Conservation (phyloP, 306 rosid genomes). For the Cotoneaster glaucophyllus region DNA sequence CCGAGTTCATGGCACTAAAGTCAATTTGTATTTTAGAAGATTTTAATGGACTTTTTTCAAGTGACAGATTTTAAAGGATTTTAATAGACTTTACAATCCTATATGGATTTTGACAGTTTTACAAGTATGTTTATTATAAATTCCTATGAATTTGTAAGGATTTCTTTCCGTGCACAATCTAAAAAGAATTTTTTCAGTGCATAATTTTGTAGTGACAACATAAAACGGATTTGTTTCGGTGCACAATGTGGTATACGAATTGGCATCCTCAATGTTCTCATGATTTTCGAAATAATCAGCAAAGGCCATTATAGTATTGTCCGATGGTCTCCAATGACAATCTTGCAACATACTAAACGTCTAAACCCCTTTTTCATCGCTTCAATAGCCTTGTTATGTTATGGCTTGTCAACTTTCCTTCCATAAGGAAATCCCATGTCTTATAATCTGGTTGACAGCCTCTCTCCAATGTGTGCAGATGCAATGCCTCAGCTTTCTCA, state of each 20-base stretch:
- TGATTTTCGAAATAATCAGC: slow-evolving; percentile 49
- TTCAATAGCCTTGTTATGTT: slow-evolving; percentile 46
- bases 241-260: slow-evolving; percentile 18
- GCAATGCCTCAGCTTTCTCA: slow-evolving; percentile 69
- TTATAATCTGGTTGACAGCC: slow-evolving; percentile 79
- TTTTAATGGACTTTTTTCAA: no score
- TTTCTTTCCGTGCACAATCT: no score
- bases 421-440: slow-evolving; percentile 87
- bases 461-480: slow-evolving; percentile 52
- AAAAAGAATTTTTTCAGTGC: no score
- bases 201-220: no score
- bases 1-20: no score
- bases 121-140: no score
- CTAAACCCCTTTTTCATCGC: slow-evolving; percentile 54
- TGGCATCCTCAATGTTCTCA: slow-evolving; percentile 43
- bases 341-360: slow-evolving; percentile 32
- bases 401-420: slow-evolving; percentile 52
- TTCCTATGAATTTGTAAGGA: no score
- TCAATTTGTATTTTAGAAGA: no score
- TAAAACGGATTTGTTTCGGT: no score
- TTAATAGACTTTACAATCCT: no score
- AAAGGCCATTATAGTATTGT: slow-evolving; percentile 37
- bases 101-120: no score
- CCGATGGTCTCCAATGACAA: slow-evolving; percentile 63
- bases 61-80: no score